Evolutionary conservation across 2,329 filamentous ascomycete genomes (phyloP).

Genomic region (Elsinoe australis): DNA sequence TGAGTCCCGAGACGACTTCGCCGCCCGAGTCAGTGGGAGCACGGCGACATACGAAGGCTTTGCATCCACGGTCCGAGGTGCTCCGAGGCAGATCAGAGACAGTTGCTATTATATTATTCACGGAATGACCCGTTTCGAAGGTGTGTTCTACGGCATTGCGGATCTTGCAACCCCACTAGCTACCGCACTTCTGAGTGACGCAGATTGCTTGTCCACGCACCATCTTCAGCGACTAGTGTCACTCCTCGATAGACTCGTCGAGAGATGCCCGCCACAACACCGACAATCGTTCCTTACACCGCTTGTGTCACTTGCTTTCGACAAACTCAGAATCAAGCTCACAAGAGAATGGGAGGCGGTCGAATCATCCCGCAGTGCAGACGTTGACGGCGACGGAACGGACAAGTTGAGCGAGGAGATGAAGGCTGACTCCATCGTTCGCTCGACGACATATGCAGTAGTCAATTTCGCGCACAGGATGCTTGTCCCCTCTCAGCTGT

Average conservation of each 20-base stretch:
- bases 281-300: slow-evolving; percentile 76
- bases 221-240: slow-evolving; percentile 92
- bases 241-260: slow-evolving; percentile 77
- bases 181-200: slow-evolving; percentile 74
- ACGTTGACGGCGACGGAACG: slow-evolving; percentile 48
- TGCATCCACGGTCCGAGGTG: slow-evolving; percentile 83
- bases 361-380: slow-evolving; percentile 49
- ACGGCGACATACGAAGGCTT: slow-evolving; percentile 87
- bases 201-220: slow-evolving; percentile 76
- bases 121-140: slow-evolving; percentile 79
- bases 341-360: slow-evolving; percentile 78
- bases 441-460: slow-evolving; percentile 85
- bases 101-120: slow-evolving; percentile 91
- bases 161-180: slow-evolving; percentile 78
- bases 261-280: slow-evolving; percentile 77
- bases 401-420: slow-evolving; percentile 83
- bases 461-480: slow-evolving; percentile 88
- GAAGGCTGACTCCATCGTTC: slow-evolving; percentile 92
- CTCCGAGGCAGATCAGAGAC: slow-evolving; percentile 82
- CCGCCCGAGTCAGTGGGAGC: slow-evolving; percentile 80
- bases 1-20: slow-evolving; percentile 94
- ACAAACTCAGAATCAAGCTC: slow-evolving; percentile 81
- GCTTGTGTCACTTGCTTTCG: slow-evolving; percentile 72
- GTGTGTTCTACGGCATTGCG: slow-evolving; percentile 82
- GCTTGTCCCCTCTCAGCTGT: slow-evolving; percentile 36